Evolutionary conservation across 441 rosid species (phyloP).

Genomic region (Biscutella auriculata): DNA sequence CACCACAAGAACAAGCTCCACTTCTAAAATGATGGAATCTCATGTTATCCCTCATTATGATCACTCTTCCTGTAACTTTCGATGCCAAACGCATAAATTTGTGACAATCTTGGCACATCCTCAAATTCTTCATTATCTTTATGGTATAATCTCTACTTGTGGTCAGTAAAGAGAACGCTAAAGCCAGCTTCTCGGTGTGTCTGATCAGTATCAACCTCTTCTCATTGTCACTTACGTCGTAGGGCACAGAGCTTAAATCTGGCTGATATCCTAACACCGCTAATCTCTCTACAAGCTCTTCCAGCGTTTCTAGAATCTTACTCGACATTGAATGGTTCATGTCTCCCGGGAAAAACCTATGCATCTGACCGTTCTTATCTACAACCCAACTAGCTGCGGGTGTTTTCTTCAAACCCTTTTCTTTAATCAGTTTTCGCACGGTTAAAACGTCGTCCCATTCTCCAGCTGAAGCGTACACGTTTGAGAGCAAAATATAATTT

Average conservation of each 20-base stretch:
- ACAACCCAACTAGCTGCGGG: constrained; percentile 81
- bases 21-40: constrained; percentile 63
- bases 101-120: constrained; percentile 75
- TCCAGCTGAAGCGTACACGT: constrained; percentile 53
- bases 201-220: constrained; percentile 42
- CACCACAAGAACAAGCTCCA: constrained; percentile 62
- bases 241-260: constrained; percentile 36
- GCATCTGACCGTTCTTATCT: constrained; percentile 40
- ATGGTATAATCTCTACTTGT: constrained; percentile 26
- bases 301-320: constrained; percentile 41
- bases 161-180: constrained; percentile 50
- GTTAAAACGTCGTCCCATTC: constrained; percentile 42
- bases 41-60: constrained; percentile 55
- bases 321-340: constrained; percentile 38
- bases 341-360: constrained; percentile 61
- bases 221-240: constrained; percentile 36
- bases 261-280: constrained; percentile 41
- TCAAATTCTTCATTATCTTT: constrained; percentile 59
- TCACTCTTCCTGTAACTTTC: constrained; percentile 35
- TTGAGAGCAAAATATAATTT: constrained; percentile 60
- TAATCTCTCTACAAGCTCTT: constrained; percentile 34
- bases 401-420: constrained; percentile 50
- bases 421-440: constrained; percentile 43
- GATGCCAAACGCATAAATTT: constrained; percentile 52
- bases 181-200: constrained; percentile 70